A percentile compares a stretch with the other conserved stretches of the same genome.
Evolutionary conservation across 805 yeast species (phyloP).

Genomic region (Hagleromyces aurorensis): DNA sequence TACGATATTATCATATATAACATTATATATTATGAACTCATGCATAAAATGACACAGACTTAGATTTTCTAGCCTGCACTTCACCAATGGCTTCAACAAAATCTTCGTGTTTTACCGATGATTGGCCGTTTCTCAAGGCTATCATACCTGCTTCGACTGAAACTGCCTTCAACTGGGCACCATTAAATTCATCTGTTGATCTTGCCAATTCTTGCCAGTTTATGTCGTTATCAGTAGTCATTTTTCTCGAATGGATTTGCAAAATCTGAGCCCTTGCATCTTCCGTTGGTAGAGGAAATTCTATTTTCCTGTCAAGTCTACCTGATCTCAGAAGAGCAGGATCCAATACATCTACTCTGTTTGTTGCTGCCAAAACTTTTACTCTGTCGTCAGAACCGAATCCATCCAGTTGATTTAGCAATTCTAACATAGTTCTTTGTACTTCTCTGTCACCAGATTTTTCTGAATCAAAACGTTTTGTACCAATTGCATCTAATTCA

Average conservation of each 20-base stretch:
- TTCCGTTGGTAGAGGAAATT: constrained; percentile 95
- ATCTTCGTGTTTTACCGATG: constrained; percentile 89
- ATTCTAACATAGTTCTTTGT: constrained; percentile 98
- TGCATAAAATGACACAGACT: constrained; percentile 94
- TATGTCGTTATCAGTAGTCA: constrained; percentile 84
- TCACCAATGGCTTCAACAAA: constrained; percentile 97
- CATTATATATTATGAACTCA: constrained; percentile 32
- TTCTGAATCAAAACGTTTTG: constrained; percentile 94
- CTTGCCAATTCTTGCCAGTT: constrained; percentile 98
- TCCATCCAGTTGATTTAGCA: constrained; percentile 95
- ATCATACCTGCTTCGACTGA: constrained; percentile 99
- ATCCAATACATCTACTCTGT: constrained; percentile 94
- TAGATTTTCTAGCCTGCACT: constrained; percentile 95
- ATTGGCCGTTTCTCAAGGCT: constrained; percentile 91
- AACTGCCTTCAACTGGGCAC: constrained; percentile 98
- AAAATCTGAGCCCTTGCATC: constrained; percentile 95
- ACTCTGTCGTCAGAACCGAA: constrained; percentile 96
- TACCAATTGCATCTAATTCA: constrained; percentile 98
- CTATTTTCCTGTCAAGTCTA: constrained; percentile 94
- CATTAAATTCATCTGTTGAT: constrained; percentile 96
- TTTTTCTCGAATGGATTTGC: constrained; percentile 94
- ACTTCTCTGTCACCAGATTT: constrained; percentile 98
- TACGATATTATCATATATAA: neutral
- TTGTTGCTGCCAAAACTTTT: constrained; percentile 95
- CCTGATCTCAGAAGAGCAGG: constrained; percentile 98